Evolutionary conservation across 2,329 filamentous ascomycete genomes (phyloP), one percentile per base, ranked within the genome.

Genomic region (Diatrype stigma): DNA sequence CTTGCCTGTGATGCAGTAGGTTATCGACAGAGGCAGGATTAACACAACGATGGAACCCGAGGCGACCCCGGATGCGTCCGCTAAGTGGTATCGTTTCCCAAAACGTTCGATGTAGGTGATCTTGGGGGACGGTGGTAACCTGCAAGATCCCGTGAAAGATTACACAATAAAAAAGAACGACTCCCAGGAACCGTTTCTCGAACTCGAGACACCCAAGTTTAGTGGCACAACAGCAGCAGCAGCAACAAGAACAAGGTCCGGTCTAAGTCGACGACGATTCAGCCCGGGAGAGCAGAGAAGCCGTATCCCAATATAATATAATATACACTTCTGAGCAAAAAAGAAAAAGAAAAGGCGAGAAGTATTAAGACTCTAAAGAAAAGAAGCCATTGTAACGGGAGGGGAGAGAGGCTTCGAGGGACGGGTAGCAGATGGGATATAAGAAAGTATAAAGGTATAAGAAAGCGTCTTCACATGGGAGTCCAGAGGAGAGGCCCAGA

Each of bases 311-410:
- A 57, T 63, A 63, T 63, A 60, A n/a, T n/a, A n/a, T n/a, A n/a
- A n/a, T n/a, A 59, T 67, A 66, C 60, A 67, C 56, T 56, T 61
- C 52, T 58, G 57, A 58, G 52, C 46, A 52, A 57, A 59, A 55
- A 53, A 19, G 12, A 23, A 42, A 42, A 16, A 22, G 14, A 6
- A 42, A 42, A 42, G 21, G 21, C n/a, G 19, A 19, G 21, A 34
- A 14, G 14, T 34, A 34, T 30, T 32, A 46, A 56, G 45, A 51
- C 54, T 51, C 63, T 59, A 73, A 71, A 66, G 66, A 69, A 72
- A 70, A 64, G 66, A 73, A 67, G 66, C 65, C 71, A 72, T 73
- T 62, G 61, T 57, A 58, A 62, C 56, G 62, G 67, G 65, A 61
- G 66, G 67, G 61, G 61, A 14, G 14, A 34, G 30, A 34, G 65